phyloP scores from a whole-genome alignment of 495 filamentous ascomycete species.

The Usnea hakonensis region DNA sequence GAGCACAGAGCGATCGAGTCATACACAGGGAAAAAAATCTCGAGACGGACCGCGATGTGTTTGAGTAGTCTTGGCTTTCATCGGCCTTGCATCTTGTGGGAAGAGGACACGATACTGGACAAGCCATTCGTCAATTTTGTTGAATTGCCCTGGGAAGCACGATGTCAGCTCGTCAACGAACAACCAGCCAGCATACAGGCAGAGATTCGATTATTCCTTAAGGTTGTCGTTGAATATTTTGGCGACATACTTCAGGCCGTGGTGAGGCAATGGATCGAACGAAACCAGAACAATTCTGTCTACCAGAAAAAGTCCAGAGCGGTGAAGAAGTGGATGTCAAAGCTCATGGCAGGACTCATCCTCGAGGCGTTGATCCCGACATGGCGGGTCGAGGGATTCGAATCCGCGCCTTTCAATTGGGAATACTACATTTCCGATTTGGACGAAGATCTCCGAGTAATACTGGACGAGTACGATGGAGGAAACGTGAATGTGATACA shows the following conservation, averaged over 20 bases:
- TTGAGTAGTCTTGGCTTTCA: neutral
- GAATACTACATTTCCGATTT: neutral
- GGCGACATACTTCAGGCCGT: neutral
- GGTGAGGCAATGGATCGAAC: neutral
- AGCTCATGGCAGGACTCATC: neutral
- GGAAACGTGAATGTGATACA: neutral
- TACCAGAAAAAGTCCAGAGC: neutral
- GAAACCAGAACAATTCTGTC: neutral
- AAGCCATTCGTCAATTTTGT: neutral
- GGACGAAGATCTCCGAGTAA: too few species aligned
- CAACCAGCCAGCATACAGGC: neutral
- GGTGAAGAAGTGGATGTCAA: neutral
- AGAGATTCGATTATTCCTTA: neutral
- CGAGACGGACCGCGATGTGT: neutral
- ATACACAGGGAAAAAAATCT: neutral
- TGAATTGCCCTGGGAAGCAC: neutral
- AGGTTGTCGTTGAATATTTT: neutral
- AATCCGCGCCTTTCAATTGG: neutral
- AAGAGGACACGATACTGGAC: neutral
- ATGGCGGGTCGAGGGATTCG: neutral
- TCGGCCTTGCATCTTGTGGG: neutral
- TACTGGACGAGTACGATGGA: neutral
- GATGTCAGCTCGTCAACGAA: neutral
- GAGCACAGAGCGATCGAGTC: neutral
- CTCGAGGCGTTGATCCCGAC: neutral